Base-by-base conservation (phyloP, 805 yeast genomes). In the Millerozyma miso region DNA sequence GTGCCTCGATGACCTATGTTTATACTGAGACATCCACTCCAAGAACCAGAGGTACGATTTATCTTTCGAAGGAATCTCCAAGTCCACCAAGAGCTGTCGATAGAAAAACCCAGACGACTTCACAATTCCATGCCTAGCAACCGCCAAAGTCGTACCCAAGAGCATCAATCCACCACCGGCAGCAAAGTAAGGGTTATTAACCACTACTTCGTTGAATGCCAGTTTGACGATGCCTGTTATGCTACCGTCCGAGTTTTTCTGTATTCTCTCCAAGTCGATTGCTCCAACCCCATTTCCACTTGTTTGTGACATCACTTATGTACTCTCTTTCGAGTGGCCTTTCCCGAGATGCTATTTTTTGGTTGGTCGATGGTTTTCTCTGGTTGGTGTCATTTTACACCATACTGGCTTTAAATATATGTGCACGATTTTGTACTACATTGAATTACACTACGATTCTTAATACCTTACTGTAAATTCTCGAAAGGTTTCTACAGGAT, bases 151-250 rank as follows among this genome's bases (percentile, higher is more conserved):
- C 0, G 96, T 89, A n/a, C 99, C 99, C 2, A 93, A 69, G 3
- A 90, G 70, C 99, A 93, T 93, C 33, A 93, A 70, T 0, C 99
- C 99, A 54, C 97, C 97, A 56, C 99, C 99, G 0, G 98, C 99
- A 1, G 97, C 93, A 69, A 93, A 91, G 62, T 88, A 89, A n/a
- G 97, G 98, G 59, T 91, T 91, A 31, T 78, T 75, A 17, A 73
- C 73, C 45, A 85, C 69, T 2, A 80, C 76, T 42, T 79, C 80
- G 34, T 75, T 63, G 53, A 80, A 64, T 3, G 81, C 63, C 44
- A 53, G 59, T 29, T 50, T 44, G 8, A 65, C 57, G 60, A 65
- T 58, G 7, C 71, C 70, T 32, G 50, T 26, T 17, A 61, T 34
- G 1, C 70, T 43, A 19, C 77, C 77, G 47, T 69, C 77, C 6